Evolutionary conservation across 192 early-diverging fungal species (phyloP).

Genomic region (Chytriomyces sp.): DNA sequence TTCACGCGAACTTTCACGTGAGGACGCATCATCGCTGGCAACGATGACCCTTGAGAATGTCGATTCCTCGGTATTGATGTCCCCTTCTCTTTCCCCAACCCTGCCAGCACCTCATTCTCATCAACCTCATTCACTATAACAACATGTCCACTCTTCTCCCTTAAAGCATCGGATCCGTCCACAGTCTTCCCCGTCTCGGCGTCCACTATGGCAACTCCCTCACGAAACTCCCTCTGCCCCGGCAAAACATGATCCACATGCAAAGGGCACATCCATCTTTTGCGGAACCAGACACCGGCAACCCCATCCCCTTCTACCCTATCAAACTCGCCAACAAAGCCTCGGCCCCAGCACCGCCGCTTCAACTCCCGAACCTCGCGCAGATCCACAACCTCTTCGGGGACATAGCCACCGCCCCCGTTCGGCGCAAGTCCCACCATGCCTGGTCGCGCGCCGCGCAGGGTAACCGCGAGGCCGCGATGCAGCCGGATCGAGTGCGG

Average conservation of each 20-base stretch:
- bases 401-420: slow-evolving; percentile 24
- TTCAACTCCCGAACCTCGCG: slow-evolving; percentile 7
- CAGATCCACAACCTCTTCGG: background rate
- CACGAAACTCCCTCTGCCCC: slow-evolving; percentile 2
- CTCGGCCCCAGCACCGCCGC: slow-evolving; percentile 4
- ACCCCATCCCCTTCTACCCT: background rate
- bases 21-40: background rate
- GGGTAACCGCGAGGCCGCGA: slow-evolving; percentile 9
- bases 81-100: background rate
- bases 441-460: slow-evolving; percentile 15
- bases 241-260: slow-evolving; percentile 52
- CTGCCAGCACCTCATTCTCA: background rate
- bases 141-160: background rate
- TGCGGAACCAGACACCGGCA: slow-evolving; percentile 35
- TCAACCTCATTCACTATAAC: background rate
- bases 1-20: slow-evolving; percentile 8
- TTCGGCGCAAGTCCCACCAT: background rate
- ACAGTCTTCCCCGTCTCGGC: background rate
- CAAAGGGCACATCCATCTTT: slow-evolving; percentile 59
- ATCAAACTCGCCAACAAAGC: background rate
- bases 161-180: background rate
- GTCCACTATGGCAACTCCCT: background rate
- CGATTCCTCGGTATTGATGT: background rate
- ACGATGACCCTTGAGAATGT: background rate
- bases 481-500: slow-evolving; percentile 35